Conservation (phyloP, 2,329 filamentous ascomycete genomes). For the Fusarium falciforme region DNA sequence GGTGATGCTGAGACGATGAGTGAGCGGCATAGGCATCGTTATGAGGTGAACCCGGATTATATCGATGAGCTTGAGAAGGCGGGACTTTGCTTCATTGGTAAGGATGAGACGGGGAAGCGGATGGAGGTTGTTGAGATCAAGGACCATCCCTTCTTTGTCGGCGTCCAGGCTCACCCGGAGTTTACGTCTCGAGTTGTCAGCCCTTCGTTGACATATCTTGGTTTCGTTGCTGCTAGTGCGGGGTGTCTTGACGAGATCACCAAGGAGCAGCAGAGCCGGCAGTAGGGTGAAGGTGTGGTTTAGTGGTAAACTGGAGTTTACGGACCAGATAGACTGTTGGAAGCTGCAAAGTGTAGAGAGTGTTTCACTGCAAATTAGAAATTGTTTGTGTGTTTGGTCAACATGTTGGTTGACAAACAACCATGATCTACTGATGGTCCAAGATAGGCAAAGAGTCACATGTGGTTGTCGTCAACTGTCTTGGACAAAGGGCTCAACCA, state of each 20-base stretch:
- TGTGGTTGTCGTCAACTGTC: background rate
- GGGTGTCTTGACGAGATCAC: constrained; percentile 67
- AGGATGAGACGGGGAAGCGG: background rate
- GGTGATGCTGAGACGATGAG: constrained; percentile 65
- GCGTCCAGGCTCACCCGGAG: background rate
- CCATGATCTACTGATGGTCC: background rate
- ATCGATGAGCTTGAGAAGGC: constrained; percentile 74
- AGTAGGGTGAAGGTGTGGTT: background rate
- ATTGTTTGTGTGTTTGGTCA: background rate
- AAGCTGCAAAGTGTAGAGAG: background rate
- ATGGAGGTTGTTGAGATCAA: constrained; percentile 8
- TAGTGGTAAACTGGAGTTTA: background rate
- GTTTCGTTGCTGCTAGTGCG: constrained; percentile 61
- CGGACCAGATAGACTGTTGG: background rate
- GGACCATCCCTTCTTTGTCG: constrained; percentile 11
- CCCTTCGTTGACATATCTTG: constrained; percentile 62
- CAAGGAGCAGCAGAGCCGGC: background rate
- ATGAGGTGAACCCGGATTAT: constrained; percentile 87
- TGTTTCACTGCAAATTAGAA: background rate
- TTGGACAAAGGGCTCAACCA: background rate
- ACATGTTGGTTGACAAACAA: background rate
- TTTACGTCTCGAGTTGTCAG: background rate
- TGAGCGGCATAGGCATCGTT: constrained; percentile 88
- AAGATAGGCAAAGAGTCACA: background rate
- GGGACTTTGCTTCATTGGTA: constrained; percentile 71